Conservation (phyloP, 768 basidiomycete genomes). For the Mycena chlorophos region DNA sequence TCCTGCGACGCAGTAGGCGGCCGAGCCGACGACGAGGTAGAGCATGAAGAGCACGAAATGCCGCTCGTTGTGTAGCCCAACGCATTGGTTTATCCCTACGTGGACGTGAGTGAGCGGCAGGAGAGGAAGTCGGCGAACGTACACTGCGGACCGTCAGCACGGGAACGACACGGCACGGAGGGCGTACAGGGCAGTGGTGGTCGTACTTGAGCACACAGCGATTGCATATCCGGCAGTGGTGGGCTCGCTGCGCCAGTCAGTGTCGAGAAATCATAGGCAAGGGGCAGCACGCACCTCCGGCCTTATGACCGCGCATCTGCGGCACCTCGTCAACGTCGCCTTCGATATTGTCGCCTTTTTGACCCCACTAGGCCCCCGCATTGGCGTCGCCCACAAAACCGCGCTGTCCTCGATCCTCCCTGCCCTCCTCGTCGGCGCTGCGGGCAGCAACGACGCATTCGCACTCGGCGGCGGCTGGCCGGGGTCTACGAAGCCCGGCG, state of each 20-base stretch:
- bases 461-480: not conserved
- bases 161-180: not conserved
- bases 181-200: conserved; percentile 85
- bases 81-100: conserved; percentile 95
- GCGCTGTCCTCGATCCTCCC: conserved; percentile 35
- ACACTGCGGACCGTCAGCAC: not conserved
- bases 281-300: conserved; percentile 58
- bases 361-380: conserved; percentile 49
- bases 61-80: conserved; percentile 92
- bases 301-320: conserved; percentile 64
- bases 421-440: conserved; percentile 42
- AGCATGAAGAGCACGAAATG: conserved; percentile 95
- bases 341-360: conserved; percentile 48
- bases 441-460: not conserved
- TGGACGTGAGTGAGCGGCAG: conserved; percentile 1
- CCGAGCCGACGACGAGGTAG: conserved; percentile 68
- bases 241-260: conserved; percentile 64
- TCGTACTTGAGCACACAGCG: conserved; percentile 88
- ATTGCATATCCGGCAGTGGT: conserved; percentile 92
- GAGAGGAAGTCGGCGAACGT: not conserved
- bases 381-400: conserved; percentile 58
- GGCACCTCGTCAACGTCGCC: conserved; percentile 60
- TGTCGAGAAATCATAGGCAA: not conserved
- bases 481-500: conserved; percentile 70
- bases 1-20: conserved; percentile 65